Evolutionary conservation across 345 rosid genomes (phyloP).

Genomic region (Pistacia vera): DNA sequence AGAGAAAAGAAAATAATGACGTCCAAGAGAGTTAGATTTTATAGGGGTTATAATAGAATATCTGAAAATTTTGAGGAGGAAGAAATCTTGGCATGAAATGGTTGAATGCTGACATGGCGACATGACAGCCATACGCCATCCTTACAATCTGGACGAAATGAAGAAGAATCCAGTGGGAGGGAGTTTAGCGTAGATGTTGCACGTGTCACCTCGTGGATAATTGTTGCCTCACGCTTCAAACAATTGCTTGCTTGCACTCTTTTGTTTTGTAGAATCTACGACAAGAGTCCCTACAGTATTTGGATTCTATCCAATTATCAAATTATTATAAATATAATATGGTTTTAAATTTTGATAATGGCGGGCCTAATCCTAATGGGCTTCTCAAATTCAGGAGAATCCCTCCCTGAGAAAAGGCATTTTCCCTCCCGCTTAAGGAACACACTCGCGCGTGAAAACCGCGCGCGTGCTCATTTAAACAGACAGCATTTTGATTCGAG

Average conservation of each 20-base stretch:
- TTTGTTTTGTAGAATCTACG: background rate
- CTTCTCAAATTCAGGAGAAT: too few relatives aligned
- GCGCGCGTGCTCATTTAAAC: too few relatives aligned
- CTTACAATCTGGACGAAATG: constrained; percentile 30
- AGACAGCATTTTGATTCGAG: too few relatives aligned
- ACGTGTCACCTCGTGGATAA: constrained; percentile 50
- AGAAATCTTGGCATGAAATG: constrained; percentile 48
- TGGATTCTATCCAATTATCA: too few relatives aligned
- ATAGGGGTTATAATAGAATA: constrained; percentile 12
- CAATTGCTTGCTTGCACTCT: constrained; percentile 5
- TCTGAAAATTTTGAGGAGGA: constrained; percentile 36
- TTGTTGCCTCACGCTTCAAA: constrained; percentile 29
- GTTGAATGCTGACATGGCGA: constrained; percentile 61
- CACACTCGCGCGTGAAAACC: too few relatives aligned
- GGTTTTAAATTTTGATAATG: too few relatives aligned
- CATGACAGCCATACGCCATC: constrained; percentile 41
- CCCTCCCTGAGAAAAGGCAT: too few relatives aligned
- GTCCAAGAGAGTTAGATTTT: constrained; percentile 4
- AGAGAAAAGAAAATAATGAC: background rate
- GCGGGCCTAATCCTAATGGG: too few relatives aligned
- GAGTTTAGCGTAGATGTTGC: constrained; percentile 15
- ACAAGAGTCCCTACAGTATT: too few relatives aligned
- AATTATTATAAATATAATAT: too few relatives aligned
- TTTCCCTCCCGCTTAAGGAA: too few relatives aligned
- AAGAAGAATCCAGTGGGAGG: constrained; percentile 16